Evolutionary conservation across 202 grass and related monocot species (phyloP), one percentile per base, ranked within the genome.

Genomic region (Eragrostis tef): DNA sequence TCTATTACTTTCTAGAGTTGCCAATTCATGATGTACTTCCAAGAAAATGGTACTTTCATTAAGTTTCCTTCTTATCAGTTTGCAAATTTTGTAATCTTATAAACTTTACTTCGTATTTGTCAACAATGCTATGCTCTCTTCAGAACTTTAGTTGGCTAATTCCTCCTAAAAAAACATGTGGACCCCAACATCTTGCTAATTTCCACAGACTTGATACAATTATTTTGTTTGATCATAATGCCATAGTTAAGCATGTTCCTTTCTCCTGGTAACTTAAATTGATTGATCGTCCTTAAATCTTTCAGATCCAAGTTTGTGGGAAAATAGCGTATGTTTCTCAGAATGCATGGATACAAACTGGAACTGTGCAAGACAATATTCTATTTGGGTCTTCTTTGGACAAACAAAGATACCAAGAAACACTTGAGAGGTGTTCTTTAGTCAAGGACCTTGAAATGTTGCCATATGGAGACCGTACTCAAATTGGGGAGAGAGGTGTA

Each of bases 401-500:
- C 73, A 78, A 43, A 31, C 77, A 94, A 83, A 93, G 83, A 73
- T 94, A 93, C 67, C 60, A 88, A 78, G 82, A 91, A 79, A 93
- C 92, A 67, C 87, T 98, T 64, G 87, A 77, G 20, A 91, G 58
- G 54, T 98, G 92, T 56, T 94, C 95, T 77, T 81, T 98, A 45
- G 85, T 91, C 12, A 93, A 98, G 70, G 92, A 98, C 77, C 90
- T 98, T 66, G 70, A 88, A 83, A 91, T 93, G 82, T 65, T 98
- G 26, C 95, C 90, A 70, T 90, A 85, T 20, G 90, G 92, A 62
- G 95, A 98, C 20, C 42, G 52, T 70, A 98, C 95, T 73, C 86
- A 95, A 88, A 98, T 98, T 54, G 92, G 95, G 56, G 95, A 98
- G 77, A 91, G 95, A 90, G 95, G 95, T 17, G 54, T 94, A 69